Conservation (phyloP, 306 rosid genomes). For the Prinsepia uniflora region DNA sequence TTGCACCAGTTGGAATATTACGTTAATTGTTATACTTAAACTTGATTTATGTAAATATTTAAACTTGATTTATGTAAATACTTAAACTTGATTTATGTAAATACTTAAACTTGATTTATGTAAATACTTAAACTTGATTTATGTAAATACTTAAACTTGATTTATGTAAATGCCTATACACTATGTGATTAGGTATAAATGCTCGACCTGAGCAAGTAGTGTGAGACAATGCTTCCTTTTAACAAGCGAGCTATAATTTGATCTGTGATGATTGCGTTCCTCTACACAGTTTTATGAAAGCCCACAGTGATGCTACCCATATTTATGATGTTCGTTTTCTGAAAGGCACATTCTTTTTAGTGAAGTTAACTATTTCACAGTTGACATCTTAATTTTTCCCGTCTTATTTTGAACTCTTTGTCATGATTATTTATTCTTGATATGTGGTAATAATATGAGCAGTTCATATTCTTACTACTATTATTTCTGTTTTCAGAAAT, state of each 20-base stretch:
- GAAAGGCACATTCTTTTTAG: background rate
- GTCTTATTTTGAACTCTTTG: background rate
- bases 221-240: background rate
- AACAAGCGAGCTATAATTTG: background rate
- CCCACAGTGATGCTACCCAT: background rate
- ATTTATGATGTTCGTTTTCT: background rate
- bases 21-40: background rate
- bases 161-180: background rate
- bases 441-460: background rate
- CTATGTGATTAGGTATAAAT: background rate
- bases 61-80: conserved; percentile 2
- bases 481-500: conserved; percentile 54
- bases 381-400: conserved; percentile 3
- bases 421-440: background rate
- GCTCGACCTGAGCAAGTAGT: background rate
- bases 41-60: background rate
- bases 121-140: conserved; percentile 2
- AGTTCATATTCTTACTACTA: conserved; percentile 20
- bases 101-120: conserved; percentile 2
- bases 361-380: background rate
- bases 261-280: background rate
- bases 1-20: background rate
- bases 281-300: background rate
- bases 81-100: conserved; percentile 5
- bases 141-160: conserved; percentile 4